Percentiles rank a stretch among this genome's conserved stretches.
Evolutionary conservation across 495 filamentous ascomycete species (phyloP).

Genomic region (Pseudomonodictys pantanalensis): DNA sequence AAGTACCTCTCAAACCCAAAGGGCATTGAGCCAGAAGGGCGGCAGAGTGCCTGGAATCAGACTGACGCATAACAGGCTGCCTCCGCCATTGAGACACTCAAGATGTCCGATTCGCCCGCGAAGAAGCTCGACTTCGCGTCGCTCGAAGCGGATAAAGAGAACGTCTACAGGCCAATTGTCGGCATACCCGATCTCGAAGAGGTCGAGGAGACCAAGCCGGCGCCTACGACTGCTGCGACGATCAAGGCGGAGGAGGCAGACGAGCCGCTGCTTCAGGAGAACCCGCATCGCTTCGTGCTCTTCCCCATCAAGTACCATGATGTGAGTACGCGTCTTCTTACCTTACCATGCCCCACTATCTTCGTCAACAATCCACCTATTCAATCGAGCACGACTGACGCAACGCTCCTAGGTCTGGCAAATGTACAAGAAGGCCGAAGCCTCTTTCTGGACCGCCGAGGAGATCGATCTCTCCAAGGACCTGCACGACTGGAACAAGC

Average conservation of each 20-base stretch:
- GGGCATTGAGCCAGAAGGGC: no score
- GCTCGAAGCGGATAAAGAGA: slow-evolving; percentile 74
- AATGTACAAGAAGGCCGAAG: slow-evolving; percentile 99
- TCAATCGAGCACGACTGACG: no score
- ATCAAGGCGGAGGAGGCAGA: slow-evolving; percentile 71
- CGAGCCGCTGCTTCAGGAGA: slow-evolving; percentile 93
- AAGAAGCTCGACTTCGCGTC: slow-evolving; percentile 82
- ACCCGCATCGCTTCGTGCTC: slow-evolving; percentile 92
- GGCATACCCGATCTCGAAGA: slow-evolving; percentile 53
- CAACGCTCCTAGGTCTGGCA: slow-evolving; percentile 94
- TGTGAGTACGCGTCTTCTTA: slow-evolving; percentile 59
- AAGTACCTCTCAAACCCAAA: background rate
- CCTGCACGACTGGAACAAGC: slow-evolving; percentile 98
- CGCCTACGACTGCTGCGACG: slow-evolving; percentile 40
- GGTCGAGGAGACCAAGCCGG: slow-evolving; percentile 39
- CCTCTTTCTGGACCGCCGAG: slow-evolving; percentile 99
- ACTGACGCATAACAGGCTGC: slow-evolving; percentile 59
- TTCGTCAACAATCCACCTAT: slow-evolving; percentile 3
- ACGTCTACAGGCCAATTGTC: slow-evolving; percentile 59
- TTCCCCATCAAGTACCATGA: slow-evolving; percentile 99
- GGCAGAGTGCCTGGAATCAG: no score
- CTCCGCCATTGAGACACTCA: slow-evolving; percentile 78
- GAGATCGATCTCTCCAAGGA: slow-evolving; percentile 99
- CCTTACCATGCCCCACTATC: no score
- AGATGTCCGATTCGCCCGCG: slow-evolving; percentile 82